A percentile compares a stretch with the other conserved stretches of the same genome.
These are phyloP conservation scores for Teunomyces cretensis DNA, from an alignment of 805 yeast species.

Conservation along the genomic window DNA sequence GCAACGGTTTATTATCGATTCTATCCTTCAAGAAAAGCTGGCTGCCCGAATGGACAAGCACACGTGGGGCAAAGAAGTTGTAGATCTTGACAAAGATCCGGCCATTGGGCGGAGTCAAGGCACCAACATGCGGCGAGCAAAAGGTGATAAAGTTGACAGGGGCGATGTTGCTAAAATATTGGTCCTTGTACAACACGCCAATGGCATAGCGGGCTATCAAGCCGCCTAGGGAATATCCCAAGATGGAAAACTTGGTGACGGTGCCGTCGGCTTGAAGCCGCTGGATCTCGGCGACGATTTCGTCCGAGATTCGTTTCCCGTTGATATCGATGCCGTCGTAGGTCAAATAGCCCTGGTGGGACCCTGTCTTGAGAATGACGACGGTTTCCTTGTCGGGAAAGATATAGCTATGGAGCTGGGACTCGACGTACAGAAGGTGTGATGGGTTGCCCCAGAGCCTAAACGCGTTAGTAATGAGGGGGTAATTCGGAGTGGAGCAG, in stretches of 20 bases:
- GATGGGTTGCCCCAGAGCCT: slow-evolving; percentile 71
- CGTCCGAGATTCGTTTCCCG: slow-evolving; percentile 72
- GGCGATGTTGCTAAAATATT: slow-evolving; percentile 50
- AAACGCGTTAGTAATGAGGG: neutral
- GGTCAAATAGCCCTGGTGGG: slow-evolving; percentile 73
- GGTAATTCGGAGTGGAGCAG: slow-evolving; percentile 6
- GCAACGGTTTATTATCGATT: slow-evolving; percentile 46
- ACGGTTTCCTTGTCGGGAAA: slow-evolving; percentile 21
- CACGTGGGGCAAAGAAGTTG: slow-evolving; percentile 61
- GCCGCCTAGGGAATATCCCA: slow-evolving; percentile 92
- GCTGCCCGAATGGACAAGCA: slow-evolving; percentile 69
- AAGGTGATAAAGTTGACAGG: slow-evolving; percentile 58
- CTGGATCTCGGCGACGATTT: slow-evolving; percentile 41
- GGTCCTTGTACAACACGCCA: slow-evolving; percentile 61
- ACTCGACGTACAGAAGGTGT: slow-evolving; percentile 63
- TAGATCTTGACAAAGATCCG: slow-evolving; percentile 45
- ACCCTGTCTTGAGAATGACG: slow-evolving; percentile 51
- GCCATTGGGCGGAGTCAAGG: slow-evolving; percentile 44
- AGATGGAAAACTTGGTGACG: slow-evolving; percentile 71
- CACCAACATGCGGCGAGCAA: slow-evolving; percentile 68
- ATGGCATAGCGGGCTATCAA: slow-evolving; percentile 76
- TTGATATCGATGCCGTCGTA: slow-evolving; percentile 87
- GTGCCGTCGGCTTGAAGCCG: slow-evolving; percentile 15
- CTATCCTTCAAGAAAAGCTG: slow-evolving; percentile 65
- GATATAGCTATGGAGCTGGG: slow-evolving; percentile 39